Base-by-base conservation (phyloP, 352 stramenopile species). In the Pythium periplocum region DNA sequence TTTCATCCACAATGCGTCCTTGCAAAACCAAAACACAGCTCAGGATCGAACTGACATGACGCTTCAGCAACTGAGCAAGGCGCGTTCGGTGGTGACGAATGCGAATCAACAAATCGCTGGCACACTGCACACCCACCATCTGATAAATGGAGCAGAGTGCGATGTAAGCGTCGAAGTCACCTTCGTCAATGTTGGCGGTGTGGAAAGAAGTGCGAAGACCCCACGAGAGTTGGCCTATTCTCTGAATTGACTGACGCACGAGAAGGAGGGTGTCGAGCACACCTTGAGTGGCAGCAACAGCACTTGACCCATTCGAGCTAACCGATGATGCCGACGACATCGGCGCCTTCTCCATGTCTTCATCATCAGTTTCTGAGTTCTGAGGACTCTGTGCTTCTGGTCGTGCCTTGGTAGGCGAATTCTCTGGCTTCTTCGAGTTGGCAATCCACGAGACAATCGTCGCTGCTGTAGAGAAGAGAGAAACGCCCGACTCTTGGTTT, bases 81-180 rank as follows among this genome's bases (percentile, higher is more conserved):
- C 74, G 73, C 4, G 67, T 75, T 35, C 83, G 81, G 48, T 94
- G 83, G 60, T 87, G 74, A 6, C 77, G 71, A 34, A 94, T 50
- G 51, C 83, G 83, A 34, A 89, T 66, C 17, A 91, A 63, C 61
- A 94, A 60, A 53, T 90, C 83, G 48, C 69, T 83, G 4, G 75
- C 71, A 33, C 79, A 90, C 39, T 64, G 51, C 1, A 94, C 81
- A 2, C 76, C 75, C 31, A 75, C 69, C 30, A 60, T 63, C 47
- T 87, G 68, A 51, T 94, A 94, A 40, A 94, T 91, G n/a, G 81
- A 90, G 59, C 83, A 94, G 30, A 94, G 53, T 51, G 90, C 83
- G 34, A 90, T 85, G 53, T 87, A 94, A 26, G 81, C 83, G 39
- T 94, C 81, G 51, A 90, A 90, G 51, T 84, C 73, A n/a, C 78